phyloP scores from a whole-genome alignment of 768 basidiomycete genomes.

The Lactarius vividus region DNA sequence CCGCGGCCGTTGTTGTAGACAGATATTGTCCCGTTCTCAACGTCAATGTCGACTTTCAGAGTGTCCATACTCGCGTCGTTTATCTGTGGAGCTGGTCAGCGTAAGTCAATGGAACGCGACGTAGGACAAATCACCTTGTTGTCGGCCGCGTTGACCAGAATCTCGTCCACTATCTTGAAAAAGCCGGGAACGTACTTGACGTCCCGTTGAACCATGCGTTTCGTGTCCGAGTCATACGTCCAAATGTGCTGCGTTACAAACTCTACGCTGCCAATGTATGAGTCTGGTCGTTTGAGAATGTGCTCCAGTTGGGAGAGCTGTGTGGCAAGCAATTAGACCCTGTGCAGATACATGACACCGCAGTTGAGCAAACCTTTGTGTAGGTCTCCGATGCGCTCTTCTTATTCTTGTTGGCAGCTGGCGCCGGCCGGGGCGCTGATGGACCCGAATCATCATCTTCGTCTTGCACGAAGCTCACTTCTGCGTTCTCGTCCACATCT shows the following conservation, averaged over 20 bases:
- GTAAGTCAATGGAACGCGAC: background rate
- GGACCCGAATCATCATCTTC: constrained; percentile 39
- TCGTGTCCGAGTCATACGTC: constrained; percentile 84
- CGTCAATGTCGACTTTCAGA: constrained; percentile 83
- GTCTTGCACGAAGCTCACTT: constrained; percentile 45
- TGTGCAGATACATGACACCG: background rate
- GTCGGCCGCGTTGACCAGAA: constrained; percentile 97
- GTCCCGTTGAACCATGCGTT: constrained; percentile 79
- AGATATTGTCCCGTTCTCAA: constrained; percentile 81
- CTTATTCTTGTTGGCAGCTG: constrained; percentile 55
- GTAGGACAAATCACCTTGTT: constrained; percentile 76
- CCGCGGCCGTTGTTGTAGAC: constrained; percentile 95
- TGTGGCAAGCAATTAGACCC: constrained; percentile 19
- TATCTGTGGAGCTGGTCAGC: constrained; percentile 52
- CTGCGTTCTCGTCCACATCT: constrained; percentile 59
- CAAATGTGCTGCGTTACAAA: constrained; percentile 85
- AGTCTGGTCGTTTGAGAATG: constrained; percentile 86
- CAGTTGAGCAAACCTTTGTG: constrained; percentile 59
- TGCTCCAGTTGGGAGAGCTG: constrained; percentile 96
- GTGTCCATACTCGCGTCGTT: constrained; percentile 91
- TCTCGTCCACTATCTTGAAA: constrained; percentile 99
- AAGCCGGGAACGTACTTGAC: constrained; percentile 95
- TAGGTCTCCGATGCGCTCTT: constrained; percentile 92
- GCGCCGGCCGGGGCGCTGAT: constrained; percentile 29
- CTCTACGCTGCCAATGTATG: constrained; percentile 96